Percentiles rank a stretch among this genome's conserved stretches.
Conservation (phyloP, 2,329 filamentous ascomycete species). For the Botrytis paeoniae region DNA sequence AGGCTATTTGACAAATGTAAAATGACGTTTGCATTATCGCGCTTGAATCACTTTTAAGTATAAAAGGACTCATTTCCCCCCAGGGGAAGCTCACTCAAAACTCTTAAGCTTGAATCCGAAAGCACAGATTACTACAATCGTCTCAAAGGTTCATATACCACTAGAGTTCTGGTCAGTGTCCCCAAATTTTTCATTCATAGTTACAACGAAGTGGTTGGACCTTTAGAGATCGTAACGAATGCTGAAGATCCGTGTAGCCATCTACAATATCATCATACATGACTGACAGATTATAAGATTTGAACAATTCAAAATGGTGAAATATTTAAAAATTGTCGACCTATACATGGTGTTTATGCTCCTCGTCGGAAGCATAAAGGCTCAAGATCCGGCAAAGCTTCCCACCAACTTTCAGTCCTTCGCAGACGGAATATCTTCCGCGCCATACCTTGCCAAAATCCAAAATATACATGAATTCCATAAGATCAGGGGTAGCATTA, state of each 20-base stretch:
- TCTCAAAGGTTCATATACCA: not conserved
- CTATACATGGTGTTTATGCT: accelerated
- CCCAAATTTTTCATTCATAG: not conserved
- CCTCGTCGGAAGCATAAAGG: not conserved
- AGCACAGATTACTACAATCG: not conserved
- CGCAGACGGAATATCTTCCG: not conserved
- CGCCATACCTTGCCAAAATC: not conserved
- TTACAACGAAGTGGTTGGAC: not conserved
- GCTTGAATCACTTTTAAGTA: not conserved
- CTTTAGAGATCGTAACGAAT: not conserved
- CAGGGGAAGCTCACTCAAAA: not conserved
- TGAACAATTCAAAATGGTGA: not conserved
- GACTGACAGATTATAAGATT: not conserved
- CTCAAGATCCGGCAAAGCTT: not conserved
- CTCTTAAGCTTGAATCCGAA: not conserved
- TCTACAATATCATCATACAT: not conserved
- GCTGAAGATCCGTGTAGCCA: not conserved
- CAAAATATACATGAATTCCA: not conserved
- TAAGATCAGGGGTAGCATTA: not conserved
- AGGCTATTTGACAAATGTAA: not conserved
- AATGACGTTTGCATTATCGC: not conserved
- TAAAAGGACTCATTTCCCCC: not conserved
- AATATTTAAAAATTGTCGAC: not conserved
- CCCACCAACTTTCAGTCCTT: not conserved
- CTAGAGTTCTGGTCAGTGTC: not conserved